Evolutionary conservation across 352 stramenopile species (phyloP), one percentile per base, ranked within the genome.

Genomic region (Phytopythium aichiense): DNA sequence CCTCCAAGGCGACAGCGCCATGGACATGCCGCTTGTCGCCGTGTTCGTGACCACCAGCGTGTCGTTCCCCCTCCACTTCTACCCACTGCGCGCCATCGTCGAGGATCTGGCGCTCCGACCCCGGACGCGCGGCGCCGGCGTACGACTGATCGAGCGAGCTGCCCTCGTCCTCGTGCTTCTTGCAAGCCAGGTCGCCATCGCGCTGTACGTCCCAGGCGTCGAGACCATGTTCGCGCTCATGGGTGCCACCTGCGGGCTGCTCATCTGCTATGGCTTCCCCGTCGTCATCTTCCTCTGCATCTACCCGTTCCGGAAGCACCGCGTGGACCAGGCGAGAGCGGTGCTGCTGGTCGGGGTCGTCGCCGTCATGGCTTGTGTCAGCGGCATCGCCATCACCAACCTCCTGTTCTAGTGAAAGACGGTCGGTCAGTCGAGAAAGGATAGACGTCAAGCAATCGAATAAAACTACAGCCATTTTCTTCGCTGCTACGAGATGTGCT

Each of bases 151-250:
- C 12, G 31, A 25, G 5, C 55, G 67, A 18, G 25, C 74, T 16
- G 37, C 28, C 23, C 31, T 75, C 33, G 67, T 73, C 0, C n/a
- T 64, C 11, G 56, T 38, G 16, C 48, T 82, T 0, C 35, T 82
- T 12, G 59, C 58, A 33, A 64, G 23, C 16, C 66, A 73, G 33
- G 43, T 76, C 46, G 13, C 79, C 8, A 71, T 77, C 23, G 74
- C 74, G 1, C 66, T 77, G n/a, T 71, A 58, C 18, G 69, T 81
- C 25, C 75, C 73, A 1, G 76, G 74, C 20, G 76, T 87, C 33
- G 72, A 87, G 54, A 63, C 77, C 18, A 70, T 84, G n/a, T 87
- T 87, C 57, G 69, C 75, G 15, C 60, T 84, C n/a, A 61, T 77
- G 18, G 77, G 77, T n/a, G 75, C 73, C 20, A 85, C 67, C 2